Evolutionary conservation across 257 asterid species (phyloP).

Genomic region (Solanum sejunctum): DNA sequence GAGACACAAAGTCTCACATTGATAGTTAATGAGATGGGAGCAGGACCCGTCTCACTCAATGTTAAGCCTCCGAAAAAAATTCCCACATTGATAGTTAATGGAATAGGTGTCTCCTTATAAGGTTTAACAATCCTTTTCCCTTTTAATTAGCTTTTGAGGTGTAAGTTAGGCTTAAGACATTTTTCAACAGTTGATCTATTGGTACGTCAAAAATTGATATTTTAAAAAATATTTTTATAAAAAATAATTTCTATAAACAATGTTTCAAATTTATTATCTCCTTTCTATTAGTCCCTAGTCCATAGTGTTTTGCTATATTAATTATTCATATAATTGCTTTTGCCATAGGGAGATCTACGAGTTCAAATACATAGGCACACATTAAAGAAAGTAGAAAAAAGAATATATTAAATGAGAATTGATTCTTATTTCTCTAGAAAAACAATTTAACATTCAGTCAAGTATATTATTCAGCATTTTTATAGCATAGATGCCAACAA

Average conservation of each 20-base stretch:
- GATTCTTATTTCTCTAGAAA: not conserved
- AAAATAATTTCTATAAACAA: not conserved
- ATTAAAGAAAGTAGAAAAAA: not conserved
- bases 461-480: not conserved
- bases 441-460: not conserved
- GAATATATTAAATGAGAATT: not conserved
- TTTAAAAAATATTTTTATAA: not conserved
- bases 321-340: not conserved
- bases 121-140: too few species aligned
- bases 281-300: not conserved
- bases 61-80: too few species aligned
- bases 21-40: too few species aligned
- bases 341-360: accelerated
- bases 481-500: not conserved
- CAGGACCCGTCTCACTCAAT: too few species aligned
- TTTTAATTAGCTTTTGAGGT: too few species aligned
- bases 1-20: too few species aligned
- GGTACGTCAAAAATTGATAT: not conserved
- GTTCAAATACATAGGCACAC: not conserved
- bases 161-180: too few species aligned
- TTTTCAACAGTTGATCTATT: too few species aligned
- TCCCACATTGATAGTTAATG: too few species aligned
- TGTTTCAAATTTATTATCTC: not conserved
- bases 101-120: too few species aligned
- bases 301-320: not conserved